phyloP scores from a whole-genome alignment of 2,329 filamentous ascomycete species.

The Tolypocladium cylindrosporum region DNA sequence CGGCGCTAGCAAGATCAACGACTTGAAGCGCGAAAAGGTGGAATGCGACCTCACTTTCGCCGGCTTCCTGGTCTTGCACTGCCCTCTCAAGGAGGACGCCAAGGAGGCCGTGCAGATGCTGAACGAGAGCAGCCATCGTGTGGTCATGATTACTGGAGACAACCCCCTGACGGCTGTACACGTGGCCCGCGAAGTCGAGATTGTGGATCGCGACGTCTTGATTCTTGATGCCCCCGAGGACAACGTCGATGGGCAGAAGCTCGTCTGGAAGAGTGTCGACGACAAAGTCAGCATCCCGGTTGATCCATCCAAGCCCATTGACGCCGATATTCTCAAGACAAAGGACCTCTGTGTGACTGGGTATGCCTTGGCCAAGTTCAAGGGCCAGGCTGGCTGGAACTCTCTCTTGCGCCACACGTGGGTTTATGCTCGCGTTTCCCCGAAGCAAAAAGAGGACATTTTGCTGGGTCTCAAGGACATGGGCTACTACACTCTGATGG shows the following conservation, averaged over 20 bases:
- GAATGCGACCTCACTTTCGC: conserved; percentile 80
- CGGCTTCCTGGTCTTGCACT: conserved; percentile 91
- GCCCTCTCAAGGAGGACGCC: conserved; percentile 91
- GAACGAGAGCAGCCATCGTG: conserved; percentile 96
- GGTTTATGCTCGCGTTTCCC: conserved; percentile 97
- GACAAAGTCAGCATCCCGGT: conserved; percentile 81
- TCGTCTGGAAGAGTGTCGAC: conserved; percentile 93
- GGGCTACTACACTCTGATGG: conserved; percentile 98
- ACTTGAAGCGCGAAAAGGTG: conserved; percentile 85
- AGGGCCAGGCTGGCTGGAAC: conserved; percentile 64
- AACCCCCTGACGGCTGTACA: conserved; percentile 95
- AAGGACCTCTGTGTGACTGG: conserved; percentile 96
- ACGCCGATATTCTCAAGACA: conserved; percentile 65
- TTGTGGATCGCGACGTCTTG: conserved; percentile 88
- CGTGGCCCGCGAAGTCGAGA: conserved; percentile 90
- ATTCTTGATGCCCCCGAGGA: conserved; percentile 94
- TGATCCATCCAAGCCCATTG: conserved; percentile 71
- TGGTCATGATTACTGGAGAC: conserved; percentile 98
- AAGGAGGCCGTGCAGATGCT: conserved; percentile 91
- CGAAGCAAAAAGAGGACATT: conserved; percentile 98
- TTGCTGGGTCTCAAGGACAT: conserved; percentile 91
- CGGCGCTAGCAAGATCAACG: conserved; percentile 77
- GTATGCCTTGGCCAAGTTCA: conserved; percentile 84
- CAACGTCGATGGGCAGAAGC: conserved; percentile 65
- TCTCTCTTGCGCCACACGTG: conserved; percentile 80